Evolutionary conservation across 148 eudicot genomes (phyloP), one percentile per base, ranked within the genome.

Genomic region (Nepenthes gracilis): DNA sequence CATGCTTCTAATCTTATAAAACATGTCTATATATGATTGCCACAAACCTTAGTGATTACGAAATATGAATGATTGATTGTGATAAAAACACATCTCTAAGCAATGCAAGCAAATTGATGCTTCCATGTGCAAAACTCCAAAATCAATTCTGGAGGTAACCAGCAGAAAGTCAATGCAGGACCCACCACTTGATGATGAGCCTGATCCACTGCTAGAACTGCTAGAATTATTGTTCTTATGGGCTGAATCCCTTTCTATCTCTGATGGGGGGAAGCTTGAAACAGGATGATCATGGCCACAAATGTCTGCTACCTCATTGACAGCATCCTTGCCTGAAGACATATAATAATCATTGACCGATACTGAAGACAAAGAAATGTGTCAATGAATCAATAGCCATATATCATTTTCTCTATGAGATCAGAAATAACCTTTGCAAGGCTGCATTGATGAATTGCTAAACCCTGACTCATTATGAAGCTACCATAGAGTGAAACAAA

Each of bases 231-330:
- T 78, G 78, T 64, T 78, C 69, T 73, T 80, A 47, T 67, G 52
- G 43, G 71, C 70, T 35, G 68, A 58, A 64, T 83, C 94, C 74
- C 80, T 88, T 58, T 85, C 91, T 36, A 80, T 83, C 75, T 81
- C 79, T 37, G 81, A 75, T 3, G 91, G 84, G 38, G 92, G 84
- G 66, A 72, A 85, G 74, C 92, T 79, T 45, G 90, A 83, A 57
- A 81, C 72, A n/a, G 96, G 93, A 53, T 80, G 80, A 60, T 87
- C 97, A 74, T 74, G 78, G 59, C 86, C 96, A 65, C 86, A 87
- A 70, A 91, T 87, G 70, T 87, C 97, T 57, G 83, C 78, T 63
- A 85, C 93, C 68, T 85, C 97, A 5, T 91, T 90, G 51, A 63
- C 72, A 12, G 65, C 70, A 54, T 87, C 96, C 59, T 80, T 77